Evolutionary conservation across 495 filamentous ascomycete genomes (phyloP).

Genomic region (Hypoxylon perforatum): DNA sequence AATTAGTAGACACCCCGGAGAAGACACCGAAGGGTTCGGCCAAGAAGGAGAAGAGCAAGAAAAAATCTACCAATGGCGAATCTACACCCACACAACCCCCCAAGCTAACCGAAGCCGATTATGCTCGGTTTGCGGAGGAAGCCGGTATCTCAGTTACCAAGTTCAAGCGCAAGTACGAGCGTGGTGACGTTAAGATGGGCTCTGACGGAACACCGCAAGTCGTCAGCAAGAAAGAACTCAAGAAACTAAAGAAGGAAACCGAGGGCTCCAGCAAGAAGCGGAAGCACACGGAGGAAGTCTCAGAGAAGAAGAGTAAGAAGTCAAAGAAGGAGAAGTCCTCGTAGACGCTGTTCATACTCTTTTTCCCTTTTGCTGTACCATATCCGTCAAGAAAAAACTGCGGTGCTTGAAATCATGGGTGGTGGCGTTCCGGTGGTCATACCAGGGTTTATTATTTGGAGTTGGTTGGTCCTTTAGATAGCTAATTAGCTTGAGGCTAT

Average conservation of each 20-base stretch:
- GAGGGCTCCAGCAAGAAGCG: constrained; percentile 44
- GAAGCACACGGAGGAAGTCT: constrained; percentile 45
- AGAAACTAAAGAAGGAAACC: constrained; percentile 73
- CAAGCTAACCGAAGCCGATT: constrained; percentile 56
- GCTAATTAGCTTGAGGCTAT: constrained; percentile 25
- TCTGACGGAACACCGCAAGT: constrained; percentile 67
- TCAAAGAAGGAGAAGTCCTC: constrained; percentile 54
- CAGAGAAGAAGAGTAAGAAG: constrained; percentile 61
- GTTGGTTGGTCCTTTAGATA: constrained; percentile 42
- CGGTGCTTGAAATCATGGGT: constrained; percentile 39
- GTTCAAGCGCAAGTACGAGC: constrained; percentile 77
- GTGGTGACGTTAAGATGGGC: constrained; percentile 71
- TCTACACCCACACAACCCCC: constrained; percentile 41
- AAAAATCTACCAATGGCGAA: constrained; percentile 43
- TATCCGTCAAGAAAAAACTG: constrained; percentile 43
- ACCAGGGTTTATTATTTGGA: constrained; percentile 45
- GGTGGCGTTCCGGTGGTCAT: constrained; percentile 49
- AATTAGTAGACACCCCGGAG: constrained; percentile 55
- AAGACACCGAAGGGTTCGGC: constrained; percentile 57
- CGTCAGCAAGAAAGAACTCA: constrained; percentile 79
- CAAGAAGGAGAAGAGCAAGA: constrained; percentile 58
- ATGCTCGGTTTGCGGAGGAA: constrained; percentile 66
- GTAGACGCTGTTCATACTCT: constrained; percentile 37
- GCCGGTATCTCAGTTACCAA: constrained; percentile 74
- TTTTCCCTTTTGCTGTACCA: constrained; percentile 43